Conservation (phyloP, 805 yeast genomes). For the Candida railenensis region DNA sequence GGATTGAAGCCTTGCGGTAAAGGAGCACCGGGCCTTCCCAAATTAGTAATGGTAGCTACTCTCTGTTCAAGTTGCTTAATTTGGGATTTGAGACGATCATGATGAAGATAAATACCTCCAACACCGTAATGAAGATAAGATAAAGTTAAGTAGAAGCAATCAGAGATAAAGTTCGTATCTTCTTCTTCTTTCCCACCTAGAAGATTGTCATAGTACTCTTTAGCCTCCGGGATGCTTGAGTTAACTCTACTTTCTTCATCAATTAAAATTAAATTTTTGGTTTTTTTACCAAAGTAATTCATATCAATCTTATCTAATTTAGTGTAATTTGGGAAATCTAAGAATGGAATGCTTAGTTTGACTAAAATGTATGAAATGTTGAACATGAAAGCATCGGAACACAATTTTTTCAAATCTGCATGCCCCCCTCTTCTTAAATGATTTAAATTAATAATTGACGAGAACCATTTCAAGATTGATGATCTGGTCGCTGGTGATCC, state of each 20-base stretch:
- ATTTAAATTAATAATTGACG: conserved; percentile 71
- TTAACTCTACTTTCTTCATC: conserved; percentile 81
- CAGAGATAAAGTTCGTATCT: conserved; percentile 75
- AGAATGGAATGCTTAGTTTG: conserved; percentile 79
- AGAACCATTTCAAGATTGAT: conserved; percentile 66
- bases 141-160: conserved; percentile 77
- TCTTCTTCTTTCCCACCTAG: conserved; percentile 21
- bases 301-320: conserved; percentile 78
- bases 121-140: conserved; percentile 86
- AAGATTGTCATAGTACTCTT: conserved; percentile 36
- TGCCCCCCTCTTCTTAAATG: conserved; percentile 88
- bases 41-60: conserved; percentile 43
- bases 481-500: conserved; percentile 66
- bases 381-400: conserved; percentile 80
- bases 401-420: conserved; percentile 61
- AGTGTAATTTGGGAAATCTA: conserved; percentile 55
- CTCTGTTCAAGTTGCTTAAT: conserved; percentile 50
- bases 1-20: conserved; percentile 29
- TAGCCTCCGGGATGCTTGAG: conserved; percentile 70
- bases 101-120: conserved; percentile 60
- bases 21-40: conserved; percentile 8
- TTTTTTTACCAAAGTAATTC: conserved; percentile 58
- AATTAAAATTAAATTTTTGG: conserved; percentile 54
- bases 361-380: conserved; percentile 69
- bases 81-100: conserved; percentile 52